Evolutionary conservation across 108 stramenopile genomes (phyloP).

Genomic region (Mayamaea pseudoterrestris): DNA sequence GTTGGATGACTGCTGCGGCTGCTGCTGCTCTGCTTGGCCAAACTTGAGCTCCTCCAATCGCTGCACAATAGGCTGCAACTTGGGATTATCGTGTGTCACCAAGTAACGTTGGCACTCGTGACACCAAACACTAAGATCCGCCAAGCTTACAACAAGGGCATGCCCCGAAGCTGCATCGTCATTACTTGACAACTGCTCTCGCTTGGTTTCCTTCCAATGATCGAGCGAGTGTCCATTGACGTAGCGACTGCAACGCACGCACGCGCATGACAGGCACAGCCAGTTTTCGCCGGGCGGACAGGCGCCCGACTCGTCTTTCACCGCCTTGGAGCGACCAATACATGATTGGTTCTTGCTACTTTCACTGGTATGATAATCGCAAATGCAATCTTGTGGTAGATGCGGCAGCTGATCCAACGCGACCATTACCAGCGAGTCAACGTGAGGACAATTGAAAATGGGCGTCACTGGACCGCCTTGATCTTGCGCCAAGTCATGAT

Average conservation of each 20-base stretch:
- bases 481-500: constrained; percentile 34
- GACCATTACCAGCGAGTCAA: constrained; percentile 12
- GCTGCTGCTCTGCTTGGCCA: no score
- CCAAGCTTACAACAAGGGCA: constrained; percentile 49
- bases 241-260: constrained; percentile 55
- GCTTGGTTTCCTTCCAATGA: constrained; percentile 30
- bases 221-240: constrained; percentile 54
- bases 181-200: background rate
- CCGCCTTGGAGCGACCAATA: constrained; percentile 6
- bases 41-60: constrained; percentile 43
- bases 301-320: constrained; percentile 2
- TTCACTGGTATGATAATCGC: background rate
- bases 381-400: constrained; percentile 1
- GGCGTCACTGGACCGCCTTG: constrained; percentile 55
- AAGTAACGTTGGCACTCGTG: constrained; percentile 55
- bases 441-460: constrained; percentile 58
- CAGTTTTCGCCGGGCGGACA: constrained; percentile 64
- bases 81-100: constrained; percentile 3
- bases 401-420: background rate
- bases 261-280: constrained; percentile 52
- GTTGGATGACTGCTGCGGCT: no score
- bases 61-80: constrained; percentile 21
- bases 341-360: background rate
- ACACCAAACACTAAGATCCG: constrained; percentile 76
- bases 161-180: constrained; percentile 18